Base-by-base conservation (phyloP, 1,284 basidiomycete species). In the Coriolopsis trogii region DNA sequence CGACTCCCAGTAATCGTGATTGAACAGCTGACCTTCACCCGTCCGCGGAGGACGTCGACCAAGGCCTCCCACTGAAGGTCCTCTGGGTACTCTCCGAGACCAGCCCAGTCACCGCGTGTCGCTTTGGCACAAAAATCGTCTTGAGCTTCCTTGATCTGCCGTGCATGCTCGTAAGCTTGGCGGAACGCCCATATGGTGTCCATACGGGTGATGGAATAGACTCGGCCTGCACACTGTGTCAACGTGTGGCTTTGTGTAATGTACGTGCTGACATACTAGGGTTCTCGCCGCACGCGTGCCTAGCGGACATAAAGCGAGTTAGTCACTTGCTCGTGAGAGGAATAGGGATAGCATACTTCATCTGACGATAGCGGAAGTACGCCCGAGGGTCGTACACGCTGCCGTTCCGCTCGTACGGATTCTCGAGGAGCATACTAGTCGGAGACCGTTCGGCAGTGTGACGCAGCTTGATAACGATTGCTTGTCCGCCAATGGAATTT, bases 21-120 rank as follows among this genome's bases (percentile, higher is more conserved):
- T 6, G 6, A 4, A 8, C 12, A 28, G 40, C 3, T 34, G n/a
- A 85, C 85, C 75, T 90, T 90, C 56, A 91, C 88, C 20, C 79
- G 77, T 8, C 86, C 91, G 38, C 95, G 76, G n/a, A 97, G 76
- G 7, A 95, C 89, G 60, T 95, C 94, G 4, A 94, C 89, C 12
- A 96, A 73, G 4, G 86, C 87, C 63, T 96, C 94, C 82, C 88
- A 91, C 65, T 92, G 82, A 30, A 94, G 74, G 25, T 86, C 81
- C 42, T 91, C 84, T 0, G 94, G 93, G 69, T 91, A 93, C 7
- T 57, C 58, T n/a, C 78, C 79, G 12, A 87, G 72, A 12, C 70
- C 67, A 0, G 78, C 67, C 85, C 89, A 93, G 48, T 84, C 65
- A 7, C 83, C 82, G 6, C 71, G 62, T 20, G 77, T 59, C 2